Conservation (phyloP, 768 basidiomycete species). For the Trametes cingulata region DNA sequence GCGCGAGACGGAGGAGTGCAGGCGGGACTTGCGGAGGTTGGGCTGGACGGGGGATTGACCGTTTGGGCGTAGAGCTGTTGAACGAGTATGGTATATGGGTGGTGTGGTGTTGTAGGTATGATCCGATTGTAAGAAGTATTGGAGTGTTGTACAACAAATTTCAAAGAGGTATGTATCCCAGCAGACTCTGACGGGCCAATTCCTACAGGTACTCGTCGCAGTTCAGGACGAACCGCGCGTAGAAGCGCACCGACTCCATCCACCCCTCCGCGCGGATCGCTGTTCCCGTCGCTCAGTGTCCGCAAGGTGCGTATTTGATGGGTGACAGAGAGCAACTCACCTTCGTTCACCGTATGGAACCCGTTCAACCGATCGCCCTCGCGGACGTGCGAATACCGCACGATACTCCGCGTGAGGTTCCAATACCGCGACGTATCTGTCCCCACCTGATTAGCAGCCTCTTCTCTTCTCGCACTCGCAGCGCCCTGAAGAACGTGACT, state of each 20-base stretch:
- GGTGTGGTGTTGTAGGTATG: no score
- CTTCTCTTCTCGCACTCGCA: no score
- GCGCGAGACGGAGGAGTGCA: slow-evolving; percentile 51
- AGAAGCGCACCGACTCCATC: slow-evolving; percentile 68
- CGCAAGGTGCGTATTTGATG: background rate
- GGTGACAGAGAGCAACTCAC: slow-evolving; percentile 36
- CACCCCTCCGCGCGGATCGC: slow-evolving; percentile 52
- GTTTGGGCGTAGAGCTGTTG: no score
- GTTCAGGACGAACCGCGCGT: slow-evolving; percentile 64
- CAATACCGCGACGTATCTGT: slow-evolving; percentile 48
- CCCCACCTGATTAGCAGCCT: background rate
- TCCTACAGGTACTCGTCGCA: slow-evolving; percentile 48
- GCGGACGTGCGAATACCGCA: slow-evolving; percentile 52
- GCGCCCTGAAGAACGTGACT: no score
- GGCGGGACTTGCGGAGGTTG: slow-evolving; percentile 47
- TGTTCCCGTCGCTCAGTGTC: slow-evolving; percentile 27
- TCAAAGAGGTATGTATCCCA: no score
- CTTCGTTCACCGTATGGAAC: slow-evolving; percentile 73
- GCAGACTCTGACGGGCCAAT: no score
- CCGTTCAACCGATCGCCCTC: slow-evolving; percentile 26
- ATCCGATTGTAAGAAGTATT: no score
- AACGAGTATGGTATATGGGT: no score
- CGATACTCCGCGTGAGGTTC: slow-evolving; percentile 56
- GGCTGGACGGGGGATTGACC: slow-evolving; percentile 50
- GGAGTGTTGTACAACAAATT: no score